A percentile compares a stretch with the other conserved stretches of the same genome.
Evolutionary conservation across 768 basidiomycete genomes (phyloP).

Genomic region (Strobilomyces dryophilus): DNA sequence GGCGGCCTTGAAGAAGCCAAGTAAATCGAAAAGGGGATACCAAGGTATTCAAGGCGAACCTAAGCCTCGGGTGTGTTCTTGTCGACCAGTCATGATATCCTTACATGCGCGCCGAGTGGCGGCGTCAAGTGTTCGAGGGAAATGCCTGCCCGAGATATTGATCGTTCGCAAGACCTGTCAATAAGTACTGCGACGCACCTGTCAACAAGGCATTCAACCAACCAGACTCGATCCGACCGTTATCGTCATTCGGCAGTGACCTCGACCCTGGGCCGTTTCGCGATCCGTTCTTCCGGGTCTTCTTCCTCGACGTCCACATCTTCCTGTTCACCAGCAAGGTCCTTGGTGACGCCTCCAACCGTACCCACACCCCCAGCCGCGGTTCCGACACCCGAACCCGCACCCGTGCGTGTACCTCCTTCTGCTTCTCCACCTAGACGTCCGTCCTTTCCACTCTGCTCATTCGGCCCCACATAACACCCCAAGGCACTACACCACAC

Average conservation of each 20-base stretch:
- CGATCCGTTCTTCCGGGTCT: conserved; percentile 5
- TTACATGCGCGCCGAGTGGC: no score
- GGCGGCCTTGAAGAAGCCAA: no score
- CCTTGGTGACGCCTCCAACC: background rate
- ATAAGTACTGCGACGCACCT: background rate
- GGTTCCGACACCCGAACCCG: no score
- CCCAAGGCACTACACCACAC: conserved; percentile 52
- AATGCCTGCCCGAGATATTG: no score
- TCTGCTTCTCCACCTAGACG: background rate
- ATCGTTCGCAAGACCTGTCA: background rate
- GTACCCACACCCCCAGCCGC: background rate
- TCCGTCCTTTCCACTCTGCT: background rate
- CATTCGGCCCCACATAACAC: conserved; percentile 35
- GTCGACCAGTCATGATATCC: no score
- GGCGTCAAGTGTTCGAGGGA: no score
- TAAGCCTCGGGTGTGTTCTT: no score
- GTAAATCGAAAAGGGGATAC: no score
- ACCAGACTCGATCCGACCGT: background rate
- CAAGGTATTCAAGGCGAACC: no score
- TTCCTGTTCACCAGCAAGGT: background rate
- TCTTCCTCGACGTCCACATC: background rate
- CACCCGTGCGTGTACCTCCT: background rate
- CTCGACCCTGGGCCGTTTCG: conserved; percentile 16
- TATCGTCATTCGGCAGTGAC: background rate
- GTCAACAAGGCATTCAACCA: background rate